These are phyloP conservation scores for Hyaloscypha hepaticicola DNA, from an alignment of 495 filamentous ascomycete genomes.

Conservation along the genomic window DNA sequence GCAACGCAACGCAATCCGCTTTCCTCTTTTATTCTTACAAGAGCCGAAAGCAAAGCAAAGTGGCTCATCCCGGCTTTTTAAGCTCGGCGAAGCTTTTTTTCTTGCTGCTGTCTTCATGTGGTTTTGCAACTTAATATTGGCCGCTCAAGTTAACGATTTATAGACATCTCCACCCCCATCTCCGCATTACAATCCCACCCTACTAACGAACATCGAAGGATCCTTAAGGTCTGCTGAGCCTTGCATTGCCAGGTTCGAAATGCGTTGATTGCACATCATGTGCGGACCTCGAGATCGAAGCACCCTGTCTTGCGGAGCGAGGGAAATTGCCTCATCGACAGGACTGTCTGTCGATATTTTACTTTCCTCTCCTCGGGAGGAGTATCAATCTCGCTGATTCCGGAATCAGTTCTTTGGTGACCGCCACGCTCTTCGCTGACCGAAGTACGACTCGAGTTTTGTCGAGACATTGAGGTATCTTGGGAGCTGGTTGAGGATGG, in stretches of 20 bases:
- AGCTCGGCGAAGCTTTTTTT: no score
- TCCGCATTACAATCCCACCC: neutral
- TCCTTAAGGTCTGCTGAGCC: neutral
- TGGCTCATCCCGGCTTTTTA: no score
- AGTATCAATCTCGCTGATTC: constrained; percentile 4
- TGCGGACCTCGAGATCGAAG: neutral
- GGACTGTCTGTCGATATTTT: neutral
- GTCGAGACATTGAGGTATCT: neutral
- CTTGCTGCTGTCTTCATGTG: no score
- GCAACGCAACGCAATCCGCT: no score
- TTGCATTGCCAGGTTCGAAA: neutral
- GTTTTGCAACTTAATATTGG: no score
- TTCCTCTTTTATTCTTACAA: no score
- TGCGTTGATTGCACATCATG: neutral
- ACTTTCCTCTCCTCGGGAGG: constrained; percentile 13
- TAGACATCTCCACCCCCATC: neutral
- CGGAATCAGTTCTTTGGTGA: neutral
- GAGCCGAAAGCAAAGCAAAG: no score
- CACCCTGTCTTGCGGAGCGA: neutral
- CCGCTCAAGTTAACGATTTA: no score
- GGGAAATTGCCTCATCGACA: neutral
- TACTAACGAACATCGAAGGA: neutral
- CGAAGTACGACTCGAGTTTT: constrained; percentile 25
- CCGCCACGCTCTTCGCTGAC: neutral
- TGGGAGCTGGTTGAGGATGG: neutral